Evolutionary conservation across 2,329 filamentous ascomycete genomes (phyloP), one percentile per base, ranked within the genome.

Genomic region (Aciculosporium take): DNA sequence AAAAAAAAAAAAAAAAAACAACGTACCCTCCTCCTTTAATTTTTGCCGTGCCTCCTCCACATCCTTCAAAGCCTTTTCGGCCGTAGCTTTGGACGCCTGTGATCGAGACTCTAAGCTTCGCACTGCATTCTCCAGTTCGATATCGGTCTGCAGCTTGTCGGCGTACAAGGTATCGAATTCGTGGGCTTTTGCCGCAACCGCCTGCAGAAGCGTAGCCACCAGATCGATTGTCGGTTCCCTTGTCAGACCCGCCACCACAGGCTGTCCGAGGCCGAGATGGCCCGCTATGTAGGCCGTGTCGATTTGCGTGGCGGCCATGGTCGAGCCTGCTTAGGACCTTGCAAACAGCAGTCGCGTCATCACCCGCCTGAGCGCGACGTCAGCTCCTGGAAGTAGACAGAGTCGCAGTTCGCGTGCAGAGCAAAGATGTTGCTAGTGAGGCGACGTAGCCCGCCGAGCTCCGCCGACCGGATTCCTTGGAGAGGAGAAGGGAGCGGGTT

Each of bases 121-220:
- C 37, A 94, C 81, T 15, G 81, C 82, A 60, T 86, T 91, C 60
- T 98, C 91, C 7, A 96, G 74, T 66, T 96, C 88, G 34, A 98
- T 91, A 53, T 94, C 86, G 35, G 84, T 68, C 50, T 85, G 81
- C 34, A 95, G 72, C 64, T 95, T 96, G 49, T 94, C 84, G 8
- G 89, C 81, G 52, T 81, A 85, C 31, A 94, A 65, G 30, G 79
- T 74, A 56, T 94, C 86, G 53, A 76, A 81, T 53, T 94, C 86
- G 53, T 80, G 83, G 28, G 84, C 86, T 60, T 91, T 94, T 24
- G 68, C 66, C 20, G 80, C 74, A 40, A 96, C 75, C 21, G 83
- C 80, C 47, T 76, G 69, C 31, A 98, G 72, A 40, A 98, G 69
- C 32, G 74, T 68, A 44, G 74, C 72, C 49, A 95, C 82, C 21